Conservation (phyloP, 768 basidiomycete genomes). For the Amyloporia xantha region DNA sequence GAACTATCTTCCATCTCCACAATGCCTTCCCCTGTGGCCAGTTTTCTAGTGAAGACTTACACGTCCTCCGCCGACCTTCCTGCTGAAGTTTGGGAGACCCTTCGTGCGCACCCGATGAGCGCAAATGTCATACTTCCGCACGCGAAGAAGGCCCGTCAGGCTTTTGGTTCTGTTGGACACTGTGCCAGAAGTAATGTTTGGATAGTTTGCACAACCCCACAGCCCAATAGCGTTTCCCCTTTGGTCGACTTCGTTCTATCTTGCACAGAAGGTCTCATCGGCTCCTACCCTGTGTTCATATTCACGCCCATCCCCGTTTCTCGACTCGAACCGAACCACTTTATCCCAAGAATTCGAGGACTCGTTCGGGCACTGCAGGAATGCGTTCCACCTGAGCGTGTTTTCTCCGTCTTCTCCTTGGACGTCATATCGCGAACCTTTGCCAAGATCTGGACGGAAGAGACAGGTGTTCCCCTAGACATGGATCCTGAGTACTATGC, state of each 20-base stretch:
- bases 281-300: conserved; percentile 63
- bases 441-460: conserved; percentile 38
- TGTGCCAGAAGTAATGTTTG: conserved; percentile 21
- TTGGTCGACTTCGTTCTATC: conserved; percentile 49
- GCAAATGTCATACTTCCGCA: conserved; percentile 39
- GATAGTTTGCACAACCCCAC: conserved; percentile 22
- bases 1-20: too few species aligned
- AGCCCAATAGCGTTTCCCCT: neutral
- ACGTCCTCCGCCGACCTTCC: conserved; percentile 30
- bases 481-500: conserved; percentile 48
- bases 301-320: conserved; percentile 24
- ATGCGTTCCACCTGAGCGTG: conserved; percentile 31
- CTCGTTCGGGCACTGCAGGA: conserved; percentile 36
- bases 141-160: conserved; percentile 25
- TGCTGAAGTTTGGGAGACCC: conserved; percentile 27
- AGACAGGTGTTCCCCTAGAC: conserved; percentile 35
- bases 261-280: conserved; percentile 49
- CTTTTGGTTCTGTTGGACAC: neutral
- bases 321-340: conserved; percentile 29
- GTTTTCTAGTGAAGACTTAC: neutral
- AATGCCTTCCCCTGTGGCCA: neutral
- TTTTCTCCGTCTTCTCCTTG: conserved; percentile 64
- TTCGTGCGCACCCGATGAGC: conserved; percentile 31
- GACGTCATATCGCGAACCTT: conserved; percentile 42
- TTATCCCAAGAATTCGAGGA: conserved; percentile 33